These are phyloP conservation scores for Vitis labrusca DNA, from an alignment of 164 flowering plant genomes.

Conservation along the genomic window DNA sequence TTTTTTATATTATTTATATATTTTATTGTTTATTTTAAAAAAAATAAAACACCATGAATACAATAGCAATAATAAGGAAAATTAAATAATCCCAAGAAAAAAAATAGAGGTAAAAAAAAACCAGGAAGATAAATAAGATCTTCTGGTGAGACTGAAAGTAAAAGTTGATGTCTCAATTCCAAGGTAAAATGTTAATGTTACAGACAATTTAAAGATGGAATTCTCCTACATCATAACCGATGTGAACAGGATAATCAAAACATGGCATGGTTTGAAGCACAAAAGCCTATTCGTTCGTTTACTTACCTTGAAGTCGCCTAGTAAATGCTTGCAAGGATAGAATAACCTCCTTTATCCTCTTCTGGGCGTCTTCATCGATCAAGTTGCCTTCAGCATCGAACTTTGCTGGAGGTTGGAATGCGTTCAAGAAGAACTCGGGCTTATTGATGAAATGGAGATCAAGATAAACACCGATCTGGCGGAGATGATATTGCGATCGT, in stretches of 20 bases:
- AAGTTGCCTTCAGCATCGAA: slow-evolving; percentile 71
- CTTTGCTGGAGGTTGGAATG: slow-evolving; percentile 59
- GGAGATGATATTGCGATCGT: slow-evolving; percentile 74
- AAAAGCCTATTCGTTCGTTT: not conserved
- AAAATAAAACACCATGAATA: no score
- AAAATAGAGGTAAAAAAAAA: no score
- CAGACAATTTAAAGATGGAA: no score
- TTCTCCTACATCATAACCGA: no score
- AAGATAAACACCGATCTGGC: slow-evolving; percentile 78
- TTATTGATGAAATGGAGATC: slow-evolving; percentile 90
- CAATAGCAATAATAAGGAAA: no score
- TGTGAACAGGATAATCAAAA: no score
- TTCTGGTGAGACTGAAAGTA: no score
- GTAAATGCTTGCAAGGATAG: slow-evolving; percentile 55
- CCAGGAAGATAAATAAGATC: no score
- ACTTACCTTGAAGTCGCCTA: slow-evolving; percentile 44
- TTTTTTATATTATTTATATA: no score
- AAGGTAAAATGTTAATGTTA: no score
- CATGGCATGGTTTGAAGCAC: not conserved
- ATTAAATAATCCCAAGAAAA: no score
- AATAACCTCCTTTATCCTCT: slow-evolving; percentile 53
- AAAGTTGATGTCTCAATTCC: not conserved
- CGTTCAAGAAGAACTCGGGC: slow-evolving; percentile 63
- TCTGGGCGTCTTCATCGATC: slow-evolving; percentile 42
- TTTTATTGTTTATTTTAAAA: no score